Evolutionary conservation across 2,329 filamentous ascomycete species (phyloP), one percentile per base, ranked within the genome.

Genomic region (Pseudocercospora crystallina): DNA sequence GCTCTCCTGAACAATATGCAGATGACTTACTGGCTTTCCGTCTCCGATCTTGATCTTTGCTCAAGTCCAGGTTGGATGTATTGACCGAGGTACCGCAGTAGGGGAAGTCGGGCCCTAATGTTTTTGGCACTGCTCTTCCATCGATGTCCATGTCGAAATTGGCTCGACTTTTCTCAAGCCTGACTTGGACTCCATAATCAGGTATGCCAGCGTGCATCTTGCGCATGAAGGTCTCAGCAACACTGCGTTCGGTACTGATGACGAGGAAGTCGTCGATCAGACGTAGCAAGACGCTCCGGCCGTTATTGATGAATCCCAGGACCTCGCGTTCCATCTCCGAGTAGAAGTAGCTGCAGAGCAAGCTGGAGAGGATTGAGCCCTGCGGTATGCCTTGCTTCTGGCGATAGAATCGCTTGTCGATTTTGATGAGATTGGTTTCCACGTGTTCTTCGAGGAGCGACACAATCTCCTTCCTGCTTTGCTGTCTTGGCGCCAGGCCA

Each of bases 311-410:
- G 64, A 96, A 97, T 0, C 64, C 66, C 2, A 97, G 75, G 11
- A 85, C 74, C 20, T 83, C 77, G 5, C 72, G 71, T 69, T 99
- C 94, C 1, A 97, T 80, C 56, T 94, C 84, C 5, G 89, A 91
- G 66, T 99, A 99, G 69, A 97, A 96, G 71, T 95, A 92, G 71
- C 90, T 97, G 76, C 94, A 97, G 5, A 99, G 77, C 35, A 90
- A 77, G 37, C 86, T 88, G 0, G 91, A 96, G 5, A 99, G 68
- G 1, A 96, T 80, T 0, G 91, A 96, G 7, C 94, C 94, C 69
- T 99, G 94, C 0, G 94, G 91, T 34, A 99, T 97, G 11, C 94
- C 94, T 15, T 80, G 76, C 68, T 85, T 92, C 68, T 99, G 94
- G 17, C 89, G 82, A 67, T 94, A 96, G 67, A 85, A 90, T 60